A percentile compares a stretch with the other conserved stretches of the same genome.
These are phyloP conservation scores for Pezicula rhizophila DNA, from an alignment of 2,329 filamentous ascomycete species.

Conservation along the genomic window DNA sequence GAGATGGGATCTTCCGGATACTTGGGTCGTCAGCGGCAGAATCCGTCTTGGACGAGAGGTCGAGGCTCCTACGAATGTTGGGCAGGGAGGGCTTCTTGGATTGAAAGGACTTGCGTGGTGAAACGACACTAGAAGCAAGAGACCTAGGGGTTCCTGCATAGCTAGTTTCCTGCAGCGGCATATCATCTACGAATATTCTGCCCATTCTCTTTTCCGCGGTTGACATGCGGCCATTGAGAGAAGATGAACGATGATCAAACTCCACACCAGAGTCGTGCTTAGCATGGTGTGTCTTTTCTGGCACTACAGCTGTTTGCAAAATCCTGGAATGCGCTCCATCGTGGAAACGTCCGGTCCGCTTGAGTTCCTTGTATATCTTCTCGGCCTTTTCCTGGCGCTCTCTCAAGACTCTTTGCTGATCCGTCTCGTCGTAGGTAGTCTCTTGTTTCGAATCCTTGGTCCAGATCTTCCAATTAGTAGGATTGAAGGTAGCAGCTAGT, in stretches of 20 bases:
- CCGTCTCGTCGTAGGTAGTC: constrained; percentile 35
- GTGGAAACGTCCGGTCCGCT: constrained; percentile 39
- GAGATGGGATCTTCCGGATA: constrained; percentile 43
- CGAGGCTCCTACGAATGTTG: constrained; percentile 10
- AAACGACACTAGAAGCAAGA: constrained; percentile 5
- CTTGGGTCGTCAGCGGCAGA: constrained; percentile 23
- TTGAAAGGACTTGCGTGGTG: constrained; percentile 15
- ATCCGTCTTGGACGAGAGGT: constrained; percentile 15
- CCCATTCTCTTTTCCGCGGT: constrained; percentile 23
- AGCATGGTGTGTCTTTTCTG: not conserved
- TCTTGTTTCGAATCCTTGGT: constrained; percentile 20
- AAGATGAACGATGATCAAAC: constrained; percentile 10
- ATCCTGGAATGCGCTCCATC: constrained; percentile 15
- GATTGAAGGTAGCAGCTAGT: constrained; percentile 47
- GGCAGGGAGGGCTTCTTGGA: constrained; percentile 20
- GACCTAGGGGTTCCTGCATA: constrained; percentile 14
- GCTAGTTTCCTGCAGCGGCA: constrained; percentile 2
- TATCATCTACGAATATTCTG: constrained; percentile 16
- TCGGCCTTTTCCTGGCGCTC: constrained; percentile 40
- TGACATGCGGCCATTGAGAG: constrained; percentile 5
- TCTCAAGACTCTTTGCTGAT: constrained; percentile 35
- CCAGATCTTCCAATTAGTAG: constrained; percentile 41
- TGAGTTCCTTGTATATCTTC: constrained; percentile 46
- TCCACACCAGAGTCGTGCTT: constrained; percentile 26
- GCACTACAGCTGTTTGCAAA: constrained; percentile 1